A percentile compares a stretch with the other conserved stretches of the same genome.
Conservation (phyloP, 805 yeast genomes). For the Pichia cabralensis region DNA sequence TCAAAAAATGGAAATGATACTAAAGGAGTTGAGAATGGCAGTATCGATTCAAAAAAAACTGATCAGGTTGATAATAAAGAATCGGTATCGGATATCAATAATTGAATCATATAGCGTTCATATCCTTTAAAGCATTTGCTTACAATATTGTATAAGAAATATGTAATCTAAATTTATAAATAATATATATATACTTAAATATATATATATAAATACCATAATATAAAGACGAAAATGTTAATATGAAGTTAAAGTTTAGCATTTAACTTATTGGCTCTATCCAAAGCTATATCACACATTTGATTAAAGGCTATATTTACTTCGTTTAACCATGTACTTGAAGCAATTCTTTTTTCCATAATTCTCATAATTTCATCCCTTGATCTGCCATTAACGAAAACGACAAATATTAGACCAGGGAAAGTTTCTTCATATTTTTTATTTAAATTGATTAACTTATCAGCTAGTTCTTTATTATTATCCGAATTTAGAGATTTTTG, state of each 20-base stretch:
- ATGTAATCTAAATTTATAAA: too few relatives aligned
- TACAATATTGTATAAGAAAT: too few relatives aligned
- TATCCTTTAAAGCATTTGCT: too few relatives aligned
- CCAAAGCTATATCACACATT: constrained; percentile 86
- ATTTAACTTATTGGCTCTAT: constrained; percentile 51
- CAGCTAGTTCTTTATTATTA: constrained; percentile 39
- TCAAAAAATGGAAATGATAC: not conserved
- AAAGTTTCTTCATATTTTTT: constrained; percentile 34
- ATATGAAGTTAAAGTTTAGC: constrained; percentile 25
- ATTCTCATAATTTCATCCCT: constrained; percentile 53
- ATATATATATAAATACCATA: not conserved
- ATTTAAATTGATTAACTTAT: constrained; percentile 43
- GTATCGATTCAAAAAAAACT: too few relatives aligned
- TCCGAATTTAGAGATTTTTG: constrained; percentile 49
- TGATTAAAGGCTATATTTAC: constrained; percentile 64
- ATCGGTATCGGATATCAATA: too few relatives aligned
- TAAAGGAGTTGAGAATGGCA: too few relatives aligned
- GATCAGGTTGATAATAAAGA: too few relatives aligned
- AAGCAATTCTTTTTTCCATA: constrained; percentile 49
- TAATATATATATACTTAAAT: not conserved
- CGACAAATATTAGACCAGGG: constrained; percentile 72
- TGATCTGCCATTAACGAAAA: constrained; percentile 78
- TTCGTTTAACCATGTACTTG: constrained; percentile 47
- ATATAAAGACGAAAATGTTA: constrained; percentile 1
- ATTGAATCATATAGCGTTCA: too few relatives aligned